phyloP scores from a whole-genome alignment of 345 rosid species.

The Ricinus communis region DNA sequence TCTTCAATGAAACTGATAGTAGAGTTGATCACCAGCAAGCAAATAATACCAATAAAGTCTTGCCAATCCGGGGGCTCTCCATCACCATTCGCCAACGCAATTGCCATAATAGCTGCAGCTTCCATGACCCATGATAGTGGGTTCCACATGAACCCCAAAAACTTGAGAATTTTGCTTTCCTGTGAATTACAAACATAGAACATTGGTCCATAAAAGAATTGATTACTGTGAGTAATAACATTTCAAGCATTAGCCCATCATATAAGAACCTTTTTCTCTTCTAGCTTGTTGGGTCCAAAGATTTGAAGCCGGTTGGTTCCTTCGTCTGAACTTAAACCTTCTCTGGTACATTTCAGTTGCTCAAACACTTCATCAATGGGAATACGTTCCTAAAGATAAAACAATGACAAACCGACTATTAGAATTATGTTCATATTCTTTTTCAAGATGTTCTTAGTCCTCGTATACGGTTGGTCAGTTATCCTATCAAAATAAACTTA shows the following conservation, averaged over 20 bases:
- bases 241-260: too few relatives aligned
- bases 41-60: conserved; percentile 28
- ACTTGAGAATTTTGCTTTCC: conserved; percentile 35
- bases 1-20: conserved; percentile 38
- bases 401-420: not conserved
- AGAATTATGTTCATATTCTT: not conserved
- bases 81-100: conserved; percentile 29
- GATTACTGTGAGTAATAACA: not conserved
- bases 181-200: not conserved
- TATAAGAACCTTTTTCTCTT: conserved; percentile 61
- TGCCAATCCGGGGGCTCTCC: conserved; percentile 35
- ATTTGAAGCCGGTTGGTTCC: conserved; percentile 73
- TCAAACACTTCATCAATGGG: conserved; percentile 89
- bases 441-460: not conserved
- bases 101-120: conserved; percentile 34
- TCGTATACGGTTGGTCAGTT: too few relatives aligned
- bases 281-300: conserved; percentile 90
- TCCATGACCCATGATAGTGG: conserved; percentile 38
- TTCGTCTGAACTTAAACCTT: conserved; percentile 61
- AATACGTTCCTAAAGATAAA: conserved; percentile 58
- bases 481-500: too few relatives aligned
- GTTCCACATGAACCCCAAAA: conserved; percentile 36
- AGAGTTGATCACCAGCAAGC: conserved; percentile 33
- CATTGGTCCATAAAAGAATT: not conserved
- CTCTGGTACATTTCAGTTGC: conserved; percentile 71